Evolutionary conservation across 202 grass and related monocot genomes (phyloP).

Genomic region (Eragrostis tef): DNA sequence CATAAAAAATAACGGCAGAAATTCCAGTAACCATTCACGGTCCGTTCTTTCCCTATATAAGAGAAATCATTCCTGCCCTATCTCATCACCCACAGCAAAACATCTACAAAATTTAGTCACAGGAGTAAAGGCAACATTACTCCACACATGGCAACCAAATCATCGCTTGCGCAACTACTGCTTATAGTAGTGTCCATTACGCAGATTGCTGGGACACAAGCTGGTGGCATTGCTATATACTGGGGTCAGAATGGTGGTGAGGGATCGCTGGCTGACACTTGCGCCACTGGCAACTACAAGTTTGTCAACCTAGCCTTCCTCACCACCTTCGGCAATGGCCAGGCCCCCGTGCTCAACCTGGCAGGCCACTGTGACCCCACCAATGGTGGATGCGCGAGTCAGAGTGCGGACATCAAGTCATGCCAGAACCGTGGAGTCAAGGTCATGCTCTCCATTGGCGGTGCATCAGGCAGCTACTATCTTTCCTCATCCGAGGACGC

Average conservation of each 20-base stretch:
- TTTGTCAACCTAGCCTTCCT: conserved; percentile 68
- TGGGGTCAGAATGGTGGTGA: conserved; percentile 66
- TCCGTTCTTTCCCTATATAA: background rate
- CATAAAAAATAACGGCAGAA: background rate
- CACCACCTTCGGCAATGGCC: conserved; percentile 57
- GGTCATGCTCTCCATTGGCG: conserved; percentile 69
- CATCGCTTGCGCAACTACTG: conserved; percentile 35
- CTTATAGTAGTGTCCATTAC: conserved; percentile 1
- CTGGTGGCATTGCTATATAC: conserved; percentile 58
- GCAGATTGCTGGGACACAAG: conserved; percentile 9
- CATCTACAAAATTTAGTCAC: background rate
- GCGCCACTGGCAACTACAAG: conserved; percentile 49
- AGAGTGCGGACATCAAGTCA: conserved; percentile 54
- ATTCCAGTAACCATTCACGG: background rate
- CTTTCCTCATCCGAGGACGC: conserved; percentile 52
- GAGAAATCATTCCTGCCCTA: background rate
- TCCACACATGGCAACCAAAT: conserved; percentile 28
- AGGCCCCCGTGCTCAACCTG: conserved; percentile 46
- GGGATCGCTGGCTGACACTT: conserved; percentile 52
- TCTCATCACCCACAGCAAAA: conserved; percentile 5
- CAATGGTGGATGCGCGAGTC: conserved; percentile 43
- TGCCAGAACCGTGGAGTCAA: conserved; percentile 66
- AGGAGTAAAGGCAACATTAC: background rate
- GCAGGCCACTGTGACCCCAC: conserved; percentile 61
- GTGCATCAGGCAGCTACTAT: conserved; percentile 51